Conservation (phyloP, 768 basidiomycete genomes). For the Kwoniella dejecticola region DNA sequence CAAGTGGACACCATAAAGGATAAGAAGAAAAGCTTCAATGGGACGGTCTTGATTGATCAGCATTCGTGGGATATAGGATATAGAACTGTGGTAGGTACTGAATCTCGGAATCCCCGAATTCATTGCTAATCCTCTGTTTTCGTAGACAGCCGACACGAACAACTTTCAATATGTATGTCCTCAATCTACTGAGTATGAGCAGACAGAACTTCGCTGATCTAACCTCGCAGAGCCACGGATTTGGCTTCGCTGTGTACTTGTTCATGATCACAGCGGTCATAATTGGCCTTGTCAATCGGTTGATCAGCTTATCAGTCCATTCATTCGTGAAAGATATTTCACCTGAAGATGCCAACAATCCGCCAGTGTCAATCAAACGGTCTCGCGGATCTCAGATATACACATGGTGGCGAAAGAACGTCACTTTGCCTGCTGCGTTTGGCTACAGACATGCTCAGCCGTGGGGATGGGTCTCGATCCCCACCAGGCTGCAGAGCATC, state of each 20-base stretch:
- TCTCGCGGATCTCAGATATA: background rate
- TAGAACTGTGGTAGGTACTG: conserved; percentile 14
- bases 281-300: conserved; percentile 16
- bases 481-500: conserved; percentile 28
- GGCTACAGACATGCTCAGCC: conserved; percentile 29
- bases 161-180: too few relatives aligned
- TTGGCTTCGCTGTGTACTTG: conserved; percentile 32
- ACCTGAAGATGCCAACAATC: background rate
- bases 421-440: conserved; percentile 25
- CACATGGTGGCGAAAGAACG: conserved; percentile 16
- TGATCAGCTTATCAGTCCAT: conserved; percentile 6
- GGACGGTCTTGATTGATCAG: conserved; percentile 1
- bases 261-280: conserved; percentile 17
- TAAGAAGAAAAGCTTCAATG: conserved; percentile 2
- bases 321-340: background rate
- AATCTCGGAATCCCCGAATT: background rate
- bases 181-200: too few relatives aligned
- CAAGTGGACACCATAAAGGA: background rate
- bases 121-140: too few relatives aligned
- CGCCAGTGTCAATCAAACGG: background rate
- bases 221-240: conserved; percentile 35
- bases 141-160: too few relatives aligned
- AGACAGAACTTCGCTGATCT: too few relatives aligned
- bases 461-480: conserved; percentile 18
- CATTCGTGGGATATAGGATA: conserved; percentile 8